Percentiles rank a stretch among this genome's conserved stretches.
Conservation (phyloP, 106 monocot genomes). For the Dendrobium catenatum region DNA sequence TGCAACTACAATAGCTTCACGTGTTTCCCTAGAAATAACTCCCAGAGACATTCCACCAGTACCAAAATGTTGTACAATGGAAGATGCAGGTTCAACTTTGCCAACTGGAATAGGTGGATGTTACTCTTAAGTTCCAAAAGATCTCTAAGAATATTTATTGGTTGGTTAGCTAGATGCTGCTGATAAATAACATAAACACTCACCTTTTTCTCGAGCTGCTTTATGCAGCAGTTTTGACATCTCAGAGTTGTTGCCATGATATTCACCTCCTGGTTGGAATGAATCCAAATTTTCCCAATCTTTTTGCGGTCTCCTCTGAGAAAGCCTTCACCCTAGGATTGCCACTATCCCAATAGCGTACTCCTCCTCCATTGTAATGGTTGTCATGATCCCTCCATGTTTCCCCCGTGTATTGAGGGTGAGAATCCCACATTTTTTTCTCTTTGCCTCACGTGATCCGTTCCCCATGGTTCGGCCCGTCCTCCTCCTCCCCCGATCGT, state of each 20-base stretch:
- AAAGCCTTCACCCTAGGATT: constrained; percentile 77
- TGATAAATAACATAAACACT: constrained; percentile 86
- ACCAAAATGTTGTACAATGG: constrained; percentile 92
- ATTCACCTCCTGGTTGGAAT: constrained; percentile 97
- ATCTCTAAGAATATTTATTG: constrained; percentile 88
- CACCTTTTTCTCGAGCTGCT: constrained; percentile 88
- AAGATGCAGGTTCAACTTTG: constrained; percentile 88
- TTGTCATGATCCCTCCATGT: too few species aligned
- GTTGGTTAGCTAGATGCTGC: constrained; percentile 89
- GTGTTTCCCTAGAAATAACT: constrained; percentile 96
- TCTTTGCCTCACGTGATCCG: too few species aligned
- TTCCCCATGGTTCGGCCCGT: too few species aligned
- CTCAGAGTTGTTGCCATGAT: constrained; percentile 97
- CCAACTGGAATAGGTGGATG: constrained; percentile 79
- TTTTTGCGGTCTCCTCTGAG: constrained; percentile 95
- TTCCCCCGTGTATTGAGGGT: too few species aligned
- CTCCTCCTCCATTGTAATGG: too few species aligned
- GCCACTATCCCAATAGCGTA: too few species aligned
- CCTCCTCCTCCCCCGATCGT: too few species aligned
- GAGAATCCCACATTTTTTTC: too few species aligned
- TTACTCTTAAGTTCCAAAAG: constrained; percentile 91
- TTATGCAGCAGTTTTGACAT: constrained; percentile 98
- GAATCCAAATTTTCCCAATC: constrained; percentile 93
- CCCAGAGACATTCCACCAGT: constrained; percentile 99
- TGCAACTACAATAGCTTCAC: constrained; percentile 98